Evolutionary conservation across 345 rosid genomes (phyloP).

Genomic region (Syzygium oleosum): DNA sequence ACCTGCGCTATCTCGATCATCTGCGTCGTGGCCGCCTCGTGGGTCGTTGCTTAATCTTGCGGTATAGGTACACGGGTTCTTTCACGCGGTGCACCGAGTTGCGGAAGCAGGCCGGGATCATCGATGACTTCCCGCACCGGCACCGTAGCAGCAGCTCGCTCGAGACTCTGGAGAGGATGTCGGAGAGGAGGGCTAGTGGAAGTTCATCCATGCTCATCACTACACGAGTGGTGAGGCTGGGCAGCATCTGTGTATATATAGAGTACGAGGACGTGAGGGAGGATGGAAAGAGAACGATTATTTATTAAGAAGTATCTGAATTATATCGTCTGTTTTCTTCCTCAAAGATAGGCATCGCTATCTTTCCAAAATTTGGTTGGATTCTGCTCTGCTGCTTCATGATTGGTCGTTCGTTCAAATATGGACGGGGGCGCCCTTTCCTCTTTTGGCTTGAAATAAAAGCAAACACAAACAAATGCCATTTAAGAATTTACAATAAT

Average conservation of each 20-base stretch:
- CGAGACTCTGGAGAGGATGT: background rate
- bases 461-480: background rate
- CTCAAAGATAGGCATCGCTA: background rate
- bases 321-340: no score
- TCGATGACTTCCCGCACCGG: background rate
- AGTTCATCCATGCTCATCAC: background rate
- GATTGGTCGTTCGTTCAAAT: background rate
- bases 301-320: rapidly evolving
- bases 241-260: background rate
- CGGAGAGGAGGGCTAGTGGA: background rate
- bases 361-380: background rate
- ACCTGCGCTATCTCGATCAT: background rate
- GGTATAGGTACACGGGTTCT: background rate
- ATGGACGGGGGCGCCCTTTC: background rate
- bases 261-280: background rate
- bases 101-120: background rate
- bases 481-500: no score
- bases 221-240: background rate
- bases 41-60: no score
- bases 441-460: no score
- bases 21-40: background rate
- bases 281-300: no score
- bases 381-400: background rate
- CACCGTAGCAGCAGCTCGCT: background rate
- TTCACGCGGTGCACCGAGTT: background rate